These are phyloP conservation scores for Pistacia vera DNA, from an alignment of 345 rosid species.

Conservation along the genomic window DNA sequence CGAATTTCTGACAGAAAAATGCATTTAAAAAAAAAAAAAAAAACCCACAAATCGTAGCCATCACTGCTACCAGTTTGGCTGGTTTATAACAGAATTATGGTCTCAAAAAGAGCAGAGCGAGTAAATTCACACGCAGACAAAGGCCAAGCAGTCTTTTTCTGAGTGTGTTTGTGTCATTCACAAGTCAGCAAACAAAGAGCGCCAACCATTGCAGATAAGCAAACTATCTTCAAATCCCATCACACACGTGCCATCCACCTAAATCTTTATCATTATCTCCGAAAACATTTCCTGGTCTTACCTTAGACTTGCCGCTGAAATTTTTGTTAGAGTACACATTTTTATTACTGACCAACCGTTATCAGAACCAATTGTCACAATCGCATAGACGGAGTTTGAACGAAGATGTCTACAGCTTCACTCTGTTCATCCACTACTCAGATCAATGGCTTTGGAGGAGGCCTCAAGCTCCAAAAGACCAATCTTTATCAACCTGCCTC, in stretches of 20 bases:
- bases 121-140: not conserved
- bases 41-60: not conserved
- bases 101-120: not conserved
- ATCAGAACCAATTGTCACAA: not conserved
- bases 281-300: not conserved
- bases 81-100: not conserved
- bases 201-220: constrained; percentile 66
- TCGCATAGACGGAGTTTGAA: not conserved
- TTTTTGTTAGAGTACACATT: constrained; percentile 7
- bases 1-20: too few relatives aligned
- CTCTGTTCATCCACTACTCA: constrained; percentile 59
- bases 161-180: not conserved
- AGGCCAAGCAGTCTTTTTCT: not conserved
- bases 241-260: constrained; percentile 37
- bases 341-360: constrained; percentile 27
- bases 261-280: constrained; percentile 10
- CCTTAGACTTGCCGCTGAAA: constrained; percentile 24
- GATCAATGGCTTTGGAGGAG: constrained; percentile 58
- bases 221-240: constrained; percentile 21
- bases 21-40: too few relatives aligned
- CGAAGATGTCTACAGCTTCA: constrained; percentile 54
- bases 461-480: constrained; percentile 42
- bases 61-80: not conserved
- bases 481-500: constrained; percentile 42
- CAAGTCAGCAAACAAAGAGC: constrained; percentile 22